Conservation (phyloP, 2,329 filamentous ascomycete species). For the Cytospora paraplurivora region DNA sequence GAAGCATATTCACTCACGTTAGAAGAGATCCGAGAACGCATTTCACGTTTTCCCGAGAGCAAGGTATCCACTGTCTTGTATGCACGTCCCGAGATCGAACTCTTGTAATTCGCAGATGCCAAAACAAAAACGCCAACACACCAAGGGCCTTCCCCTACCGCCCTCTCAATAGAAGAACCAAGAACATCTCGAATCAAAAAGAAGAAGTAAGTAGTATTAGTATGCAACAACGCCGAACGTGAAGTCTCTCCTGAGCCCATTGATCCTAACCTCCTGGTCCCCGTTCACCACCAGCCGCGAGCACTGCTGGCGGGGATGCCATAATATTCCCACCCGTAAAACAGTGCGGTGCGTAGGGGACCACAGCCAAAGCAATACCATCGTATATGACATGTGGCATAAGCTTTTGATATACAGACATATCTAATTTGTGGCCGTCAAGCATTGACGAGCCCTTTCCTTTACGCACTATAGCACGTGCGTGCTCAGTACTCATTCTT, state of each 20-base stretch:
- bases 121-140: background rate
- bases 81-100: background rate
- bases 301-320: conserved; percentile 1
- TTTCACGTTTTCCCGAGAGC: background rate
- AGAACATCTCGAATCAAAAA: conserved; percentile 15
- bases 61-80: background rate
- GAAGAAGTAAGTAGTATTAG: conserved; percentile 23
- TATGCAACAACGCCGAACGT: conserved; percentile 24
- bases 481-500: background rate
- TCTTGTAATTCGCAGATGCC: conserved; percentile 17
- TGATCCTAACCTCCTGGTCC: background rate
- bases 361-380: conserved; percentile 10
- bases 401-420: conserved; percentile 25
- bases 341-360: conserved; percentile 1
- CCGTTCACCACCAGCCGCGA: background rate
- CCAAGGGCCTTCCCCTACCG: background rate
- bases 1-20: background rate
- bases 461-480: background rate
- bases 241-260: conserved; percentile 8
- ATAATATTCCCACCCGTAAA: background rate
- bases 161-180: background rate
- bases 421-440: conserved; percentile 20
- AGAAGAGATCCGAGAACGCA: background rate
- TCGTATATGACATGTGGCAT: conserved; percentile 24
- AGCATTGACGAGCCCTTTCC: background rate